A percentile compares a stretch with the other conserved stretches of the same genome.
These are phyloP conservation scores for Trichoderma atroviride DNA, from an alignment of 2,329 filamentous ascomycete species.

Conservation along the genomic window DNA sequence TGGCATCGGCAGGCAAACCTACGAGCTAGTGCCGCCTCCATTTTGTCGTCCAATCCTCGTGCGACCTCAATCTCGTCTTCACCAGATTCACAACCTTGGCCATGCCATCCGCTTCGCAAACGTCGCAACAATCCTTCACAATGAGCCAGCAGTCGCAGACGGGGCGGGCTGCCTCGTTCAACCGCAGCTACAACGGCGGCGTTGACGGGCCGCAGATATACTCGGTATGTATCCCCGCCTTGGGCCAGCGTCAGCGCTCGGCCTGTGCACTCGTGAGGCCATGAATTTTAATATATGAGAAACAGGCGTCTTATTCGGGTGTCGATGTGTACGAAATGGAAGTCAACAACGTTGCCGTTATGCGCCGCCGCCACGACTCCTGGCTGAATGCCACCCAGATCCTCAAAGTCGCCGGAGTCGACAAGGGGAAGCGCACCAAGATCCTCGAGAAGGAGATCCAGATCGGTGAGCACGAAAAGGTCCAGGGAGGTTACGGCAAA, in stretches of 20 bases:
- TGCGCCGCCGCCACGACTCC: constrained; percentile 91
- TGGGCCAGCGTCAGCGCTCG: not conserved
- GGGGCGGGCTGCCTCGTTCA: constrained; percentile 44
- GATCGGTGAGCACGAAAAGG: constrained; percentile 95
- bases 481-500: constrained; percentile 97
- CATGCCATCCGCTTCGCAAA: constrained; percentile 52
- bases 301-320: constrained; percentile 84
- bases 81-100: constrained; percentile 18
- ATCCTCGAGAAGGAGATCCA: constrained; percentile 98
- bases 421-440: constrained; percentile 97
- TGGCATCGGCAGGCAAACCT: not conserved
- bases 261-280: constrained; percentile 7
- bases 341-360: constrained; percentile 88
- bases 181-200: constrained; percentile 39
- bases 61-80: constrained; percentile 3
- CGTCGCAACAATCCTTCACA: constrained; percentile 59
- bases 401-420: constrained; percentile 93
- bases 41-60: constrained; percentile 16
- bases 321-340: constrained; percentile 99
- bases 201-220: constrained; percentile 61
- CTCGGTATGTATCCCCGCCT: constrained; percentile 50
- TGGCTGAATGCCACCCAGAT: constrained; percentile 99
- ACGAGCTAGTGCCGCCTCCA: constrained; percentile 18
- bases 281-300: constrained; percentile 32
- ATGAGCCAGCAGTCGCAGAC: constrained; percentile 59